These are phyloP conservation scores for Neoconidiobolus thromboides DNA, from an alignment of 371 early-diverging fungal genomes.

Conservation along the genomic window DNA sequence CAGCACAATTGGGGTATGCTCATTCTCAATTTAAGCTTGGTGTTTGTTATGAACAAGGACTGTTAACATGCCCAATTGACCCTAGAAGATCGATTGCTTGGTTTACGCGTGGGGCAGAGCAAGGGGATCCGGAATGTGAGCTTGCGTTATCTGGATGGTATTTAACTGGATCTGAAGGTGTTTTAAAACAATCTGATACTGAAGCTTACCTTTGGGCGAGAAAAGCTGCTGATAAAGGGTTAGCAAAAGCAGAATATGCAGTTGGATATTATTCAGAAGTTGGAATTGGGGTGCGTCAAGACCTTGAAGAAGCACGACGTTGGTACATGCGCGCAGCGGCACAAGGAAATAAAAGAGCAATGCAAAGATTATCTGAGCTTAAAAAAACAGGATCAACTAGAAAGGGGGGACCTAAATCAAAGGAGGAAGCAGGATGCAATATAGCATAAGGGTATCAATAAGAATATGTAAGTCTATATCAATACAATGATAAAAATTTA, in stretches of 20 bases:
- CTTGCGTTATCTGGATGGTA: conserved; percentile 81
- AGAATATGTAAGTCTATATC: too few relatives aligned
- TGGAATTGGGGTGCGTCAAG: conserved; percentile 48
- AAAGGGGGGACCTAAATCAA: conserved; percentile 6
- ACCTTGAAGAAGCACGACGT: conserved; percentile 44
- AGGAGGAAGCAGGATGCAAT: conserved; percentile 6
- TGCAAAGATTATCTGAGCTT: conserved; percentile 48
- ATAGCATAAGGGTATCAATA: background rate
- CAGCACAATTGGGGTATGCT: conserved; percentile 84
- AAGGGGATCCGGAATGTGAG: conserved; percentile 62
- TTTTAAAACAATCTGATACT: conserved; percentile 54
- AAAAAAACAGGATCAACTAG: conserved; percentile 31
- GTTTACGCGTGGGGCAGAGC: conserved; percentile 85
- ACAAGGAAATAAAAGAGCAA: conserved; percentile 49
- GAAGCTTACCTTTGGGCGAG: conserved; percentile 81
- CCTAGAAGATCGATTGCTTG: conserved; percentile 84
- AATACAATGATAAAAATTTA: too few relatives aligned
- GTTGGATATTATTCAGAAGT: conserved; percentile 71
- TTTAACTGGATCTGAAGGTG: conserved; percentile 62
- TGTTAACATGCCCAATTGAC: conserved; percentile 69
- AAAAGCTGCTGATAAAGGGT: conserved; percentile 62
- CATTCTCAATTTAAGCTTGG: conserved; percentile 87
- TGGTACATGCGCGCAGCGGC: conserved; percentile 66
- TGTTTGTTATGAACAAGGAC: conserved; percentile 84
- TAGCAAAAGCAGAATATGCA: conserved; percentile 75